Percentiles rank a stretch among this genome's conserved stretches.
Conservation (phyloP, 768 basidiomycete genomes). For the Ramaria sp. region DNA sequence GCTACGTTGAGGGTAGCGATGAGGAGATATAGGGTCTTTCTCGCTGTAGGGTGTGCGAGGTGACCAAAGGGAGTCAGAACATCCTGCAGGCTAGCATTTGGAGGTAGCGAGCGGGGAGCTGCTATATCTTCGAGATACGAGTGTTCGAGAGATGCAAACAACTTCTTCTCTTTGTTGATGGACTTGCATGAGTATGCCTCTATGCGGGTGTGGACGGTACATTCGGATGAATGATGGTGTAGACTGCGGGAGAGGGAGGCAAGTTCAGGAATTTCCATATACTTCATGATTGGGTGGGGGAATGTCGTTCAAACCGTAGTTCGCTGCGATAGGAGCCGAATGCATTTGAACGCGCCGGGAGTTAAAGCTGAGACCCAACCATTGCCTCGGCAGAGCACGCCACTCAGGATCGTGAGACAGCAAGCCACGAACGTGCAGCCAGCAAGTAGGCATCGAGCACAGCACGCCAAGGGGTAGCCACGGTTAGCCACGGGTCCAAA, state of each 20-base stretch:
- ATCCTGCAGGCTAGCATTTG: conserved; percentile 47
- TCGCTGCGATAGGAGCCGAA: neutral
- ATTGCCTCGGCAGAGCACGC: neutral
- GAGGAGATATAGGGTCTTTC: conserved; percentile 92
- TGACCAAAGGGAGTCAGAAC: conserved; percentile 86
- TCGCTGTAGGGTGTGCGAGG: conserved; percentile 70
- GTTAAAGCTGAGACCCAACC: conserved; percentile 2
- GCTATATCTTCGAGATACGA: conserved; percentile 69
- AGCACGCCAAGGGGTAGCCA: no score
- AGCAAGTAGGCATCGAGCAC: no score
- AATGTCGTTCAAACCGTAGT: neutral
- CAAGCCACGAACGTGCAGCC: neutral
- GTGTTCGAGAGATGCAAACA: conserved; percentile 86
- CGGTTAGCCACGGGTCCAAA: no score
- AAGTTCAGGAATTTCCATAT: conserved; percentile 75
- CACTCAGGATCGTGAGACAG: neutral
- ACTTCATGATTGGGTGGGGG: conserved; percentile 57
- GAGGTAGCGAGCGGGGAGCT: conserved; percentile 72
- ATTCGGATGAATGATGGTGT: conserved; percentile 79
- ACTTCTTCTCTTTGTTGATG: conserved; percentile 92
- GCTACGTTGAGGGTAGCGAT: conserved; percentile 96
- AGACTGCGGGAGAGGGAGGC: conserved; percentile 68
- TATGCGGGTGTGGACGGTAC: conserved; percentile 82
- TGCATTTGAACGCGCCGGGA: neutral
- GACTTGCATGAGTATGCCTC: conserved; percentile 98